phyloP scores from a whole-genome alignment of 1,139 yeast species.

The Suhomyces chickasaworum region DNA sequence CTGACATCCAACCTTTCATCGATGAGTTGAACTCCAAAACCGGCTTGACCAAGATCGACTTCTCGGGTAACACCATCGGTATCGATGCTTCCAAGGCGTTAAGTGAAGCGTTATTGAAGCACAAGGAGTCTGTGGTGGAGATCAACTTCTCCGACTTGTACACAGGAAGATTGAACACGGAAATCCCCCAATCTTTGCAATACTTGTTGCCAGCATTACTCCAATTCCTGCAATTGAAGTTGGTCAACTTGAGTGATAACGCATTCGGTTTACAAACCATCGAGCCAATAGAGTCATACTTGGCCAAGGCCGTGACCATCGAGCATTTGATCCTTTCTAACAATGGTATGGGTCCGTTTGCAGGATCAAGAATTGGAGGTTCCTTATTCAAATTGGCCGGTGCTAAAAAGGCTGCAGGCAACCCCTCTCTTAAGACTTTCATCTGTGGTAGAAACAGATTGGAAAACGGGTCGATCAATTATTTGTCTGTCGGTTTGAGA shows the following conservation, averaged over 20 bases:
- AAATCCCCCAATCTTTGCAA: slow-evolving; percentile 83
- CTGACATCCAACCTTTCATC: slow-evolving; percentile 70
- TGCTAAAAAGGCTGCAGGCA: slow-evolving; percentile 52
- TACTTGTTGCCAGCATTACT: slow-evolving; percentile 72
- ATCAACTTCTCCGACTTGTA: slow-evolving; percentile 88
- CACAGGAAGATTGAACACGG: slow-evolving; percentile 92
- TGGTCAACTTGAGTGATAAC: slow-evolving; percentile 86
- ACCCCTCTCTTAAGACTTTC: slow-evolving; percentile 67
- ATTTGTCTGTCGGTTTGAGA: slow-evolving; percentile 73
- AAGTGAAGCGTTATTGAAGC: slow-evolving; percentile 59
- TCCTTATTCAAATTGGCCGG: slow-evolving; percentile 75
- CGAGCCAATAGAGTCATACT: slow-evolving; percentile 79
- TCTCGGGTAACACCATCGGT: slow-evolving; percentile 94
- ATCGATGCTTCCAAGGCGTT: slow-evolving; percentile 80
- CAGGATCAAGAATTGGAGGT: slow-evolving; percentile 91
- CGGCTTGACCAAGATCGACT: slow-evolving; percentile 61
- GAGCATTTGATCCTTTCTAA: slow-evolving; percentile 87
- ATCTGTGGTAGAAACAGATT: slow-evolving; percentile 96
- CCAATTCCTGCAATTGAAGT: slow-evolving; percentile 64
- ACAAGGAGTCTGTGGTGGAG: slow-evolving; percentile 54
- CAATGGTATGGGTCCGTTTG: slow-evolving; percentile 97
- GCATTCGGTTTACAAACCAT: slow-evolving; percentile 97
- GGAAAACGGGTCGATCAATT: slow-evolving; percentile 88
- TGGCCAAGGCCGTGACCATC: slow-evolving; percentile 73
- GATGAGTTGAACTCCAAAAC: slow-evolving; percentile 48